Evolutionary conservation across 1,139 yeast genomes (phyloP).

Genomic region (Eremothecium cymbalariae): DNA sequence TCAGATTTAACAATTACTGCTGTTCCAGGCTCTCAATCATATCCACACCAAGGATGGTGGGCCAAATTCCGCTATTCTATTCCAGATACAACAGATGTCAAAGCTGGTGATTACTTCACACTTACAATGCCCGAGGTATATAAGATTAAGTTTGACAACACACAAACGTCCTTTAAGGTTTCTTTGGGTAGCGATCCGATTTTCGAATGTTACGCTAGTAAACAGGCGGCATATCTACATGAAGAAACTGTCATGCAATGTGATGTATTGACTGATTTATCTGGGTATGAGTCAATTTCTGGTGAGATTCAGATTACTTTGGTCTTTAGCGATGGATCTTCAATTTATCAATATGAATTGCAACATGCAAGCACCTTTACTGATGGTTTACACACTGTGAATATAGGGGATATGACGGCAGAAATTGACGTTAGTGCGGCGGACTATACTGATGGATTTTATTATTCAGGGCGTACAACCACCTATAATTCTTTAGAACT

Average conservation of each 20-base stretch:
- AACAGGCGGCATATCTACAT: slow-evolving; percentile 31
- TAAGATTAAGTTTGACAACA: slow-evolving; percentile 29
- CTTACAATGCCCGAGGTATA: slow-evolving; percentile 29
- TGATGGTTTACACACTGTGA: slow-evolving; percentile 22
- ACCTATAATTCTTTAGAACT: slow-evolving; percentile 27
- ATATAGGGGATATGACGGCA: slow-evolving; percentile 21
- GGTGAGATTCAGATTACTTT: slow-evolving; percentile 29
- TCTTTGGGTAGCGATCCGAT: slow-evolving; percentile 21
- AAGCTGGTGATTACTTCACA: slow-evolving; percentile 25
- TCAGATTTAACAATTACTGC: slow-evolving; percentile 21
- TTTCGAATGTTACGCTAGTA: slow-evolving; percentile 28
- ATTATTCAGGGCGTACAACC: slow-evolving; percentile 27
- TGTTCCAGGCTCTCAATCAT: slow-evolving; percentile 14
- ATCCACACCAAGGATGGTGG: slow-evolving; percentile 32
- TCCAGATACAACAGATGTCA: slow-evolving; percentile 16
- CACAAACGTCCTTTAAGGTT: slow-evolving; percentile 14
- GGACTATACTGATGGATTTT: slow-evolving; percentile 16
- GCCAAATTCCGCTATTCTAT: slow-evolving; percentile 27
- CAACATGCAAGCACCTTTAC: slow-evolving; percentile 25
- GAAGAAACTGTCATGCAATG: slow-evolving; percentile 28
- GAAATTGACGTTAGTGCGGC: slow-evolving; percentile 24
- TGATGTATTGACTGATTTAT: slow-evolving; percentile 20
- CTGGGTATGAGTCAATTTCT: slow-evolving; percentile 16
- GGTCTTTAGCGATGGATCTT: slow-evolving; percentile 32
- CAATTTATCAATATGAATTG: slow-evolving; percentile 25